Evolutionary conservation across 2,329 filamentous ascomycete species (phyloP), one percentile per base, ranked within the genome.

Genomic region (Teratosphaeria nubilosa): DNA sequence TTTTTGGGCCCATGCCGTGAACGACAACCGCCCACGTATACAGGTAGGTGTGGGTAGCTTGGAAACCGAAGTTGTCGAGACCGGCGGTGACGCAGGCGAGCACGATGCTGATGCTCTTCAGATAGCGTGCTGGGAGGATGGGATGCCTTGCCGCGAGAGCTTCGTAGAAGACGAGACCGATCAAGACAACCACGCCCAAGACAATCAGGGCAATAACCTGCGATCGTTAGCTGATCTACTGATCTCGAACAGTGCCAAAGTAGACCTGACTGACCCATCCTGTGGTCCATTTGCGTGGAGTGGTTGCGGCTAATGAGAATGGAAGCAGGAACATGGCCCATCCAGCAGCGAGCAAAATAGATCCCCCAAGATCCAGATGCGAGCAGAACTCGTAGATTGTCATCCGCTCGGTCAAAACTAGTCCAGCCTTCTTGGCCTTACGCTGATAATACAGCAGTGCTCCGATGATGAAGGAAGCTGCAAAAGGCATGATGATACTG

Each of bases 271-370:
- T 48, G n/a, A 81, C 66, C 69, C 74, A 81, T 0, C 74, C 73
- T 0, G 77, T 78, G 5, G 66, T 69, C 77, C 78, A 80, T 54
- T 72, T 66, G 25, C 68, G 66, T 1, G 74, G 65, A 5, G 71
- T 72, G 24, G 74, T 74, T 0, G 75, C 70, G 0, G 77, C 76
- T 1, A 81, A 63, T 0, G 76, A 77, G 41, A 80, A 68, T 0
- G 78, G 78, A 1, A 81, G 66, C n/a, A 81, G 68, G 1, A 80
- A 59, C 59, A 79, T 66, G 0, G 76, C 74, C 58, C 80, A 78
- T 0, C 79, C 79, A 32, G 73, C 75, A 22, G 73, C 75, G 34
- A 82, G 74, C 0, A 82, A 69, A 16, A 78, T 53, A 1, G 77
- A 68, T 2, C 80, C 80, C 16, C 72, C 72, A 71, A 73, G 41